phyloP scores from a whole-genome alignment of 1,284 basidiomycete species.

The Phaffia rhodozyma region DNA sequence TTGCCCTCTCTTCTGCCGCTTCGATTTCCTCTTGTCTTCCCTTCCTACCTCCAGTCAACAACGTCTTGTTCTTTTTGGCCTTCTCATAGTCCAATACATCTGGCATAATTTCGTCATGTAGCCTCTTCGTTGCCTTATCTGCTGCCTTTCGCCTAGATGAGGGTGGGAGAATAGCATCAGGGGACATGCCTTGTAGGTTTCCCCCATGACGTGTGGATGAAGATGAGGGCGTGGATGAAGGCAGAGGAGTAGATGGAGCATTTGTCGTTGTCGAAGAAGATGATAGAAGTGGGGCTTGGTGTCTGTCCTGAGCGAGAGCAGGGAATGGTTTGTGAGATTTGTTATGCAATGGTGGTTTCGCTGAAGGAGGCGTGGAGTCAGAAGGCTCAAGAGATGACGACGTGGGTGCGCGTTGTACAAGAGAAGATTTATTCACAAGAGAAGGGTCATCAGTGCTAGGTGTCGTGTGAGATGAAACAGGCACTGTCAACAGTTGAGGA shows the following conservation, averaged over 20 bases:
- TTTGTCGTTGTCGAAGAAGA: not conserved
- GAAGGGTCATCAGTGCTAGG: no score
- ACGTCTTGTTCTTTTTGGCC: conserved; percentile 40
- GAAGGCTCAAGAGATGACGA: no score
- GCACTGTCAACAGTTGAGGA: no score
- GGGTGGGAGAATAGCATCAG: conserved; percentile 21
- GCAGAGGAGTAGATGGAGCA: not conserved
- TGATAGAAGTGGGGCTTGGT: not conserved
- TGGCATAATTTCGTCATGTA: conserved; percentile 59
- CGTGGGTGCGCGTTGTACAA: no score
- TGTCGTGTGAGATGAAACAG: no score
- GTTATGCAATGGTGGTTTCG: no score
- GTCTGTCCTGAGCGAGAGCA: no score
- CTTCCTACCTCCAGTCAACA: conserved; percentile 18
- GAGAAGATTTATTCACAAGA: no score
- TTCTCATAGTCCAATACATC: conserved; percentile 57
- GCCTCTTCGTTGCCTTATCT: conserved; percentile 47
- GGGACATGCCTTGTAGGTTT: conserved; percentile 12
- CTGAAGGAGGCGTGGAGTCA: no score
- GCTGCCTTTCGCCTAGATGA: conserved; percentile 44
- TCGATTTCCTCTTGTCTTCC: conserved; percentile 26
- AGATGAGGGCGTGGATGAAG: not conserved
- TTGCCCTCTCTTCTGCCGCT: conserved; percentile 27
- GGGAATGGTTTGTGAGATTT: no score
- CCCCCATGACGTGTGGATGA: not conserved